Percentiles rank a stretch among this genome's conserved stretches.
phyloP scores from a whole-genome alignment of 2,329 filamentous ascomycete genomes.

The Tothia fuscella region DNA sequence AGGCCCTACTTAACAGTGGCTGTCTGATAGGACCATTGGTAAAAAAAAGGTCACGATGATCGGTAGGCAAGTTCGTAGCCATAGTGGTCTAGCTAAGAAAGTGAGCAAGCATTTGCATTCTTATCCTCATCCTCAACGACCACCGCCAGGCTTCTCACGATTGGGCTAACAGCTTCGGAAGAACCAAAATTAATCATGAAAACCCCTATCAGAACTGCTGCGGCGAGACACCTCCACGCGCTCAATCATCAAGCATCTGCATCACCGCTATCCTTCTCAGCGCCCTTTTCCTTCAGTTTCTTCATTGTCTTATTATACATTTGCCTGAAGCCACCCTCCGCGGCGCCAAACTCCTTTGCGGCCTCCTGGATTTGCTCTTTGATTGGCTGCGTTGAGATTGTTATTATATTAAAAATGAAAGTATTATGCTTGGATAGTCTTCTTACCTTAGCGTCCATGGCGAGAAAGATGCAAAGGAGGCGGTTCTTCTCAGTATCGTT shows the following conservation, averaged over 20 bases:
- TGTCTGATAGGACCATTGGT: too few species aligned
- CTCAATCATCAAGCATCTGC: too few species aligned
- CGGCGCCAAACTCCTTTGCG: constrained; percentile 4
- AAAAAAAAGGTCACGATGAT: too few species aligned
- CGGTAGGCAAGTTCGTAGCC: too few species aligned
- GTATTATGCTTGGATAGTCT: not conserved
- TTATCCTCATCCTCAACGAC: too few species aligned
- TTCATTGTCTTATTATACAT: constrained; percentile 6
- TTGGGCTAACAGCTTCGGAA: too few species aligned
- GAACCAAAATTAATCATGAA: too few species aligned
- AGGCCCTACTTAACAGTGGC: too few species aligned
- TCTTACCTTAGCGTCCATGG: constrained; percentile 1
- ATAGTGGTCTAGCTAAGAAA: too few species aligned
- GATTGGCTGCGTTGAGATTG: not conserved
- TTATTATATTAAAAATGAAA: not conserved
- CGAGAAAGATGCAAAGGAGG: constrained; percentile 2
- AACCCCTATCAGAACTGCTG: not conserved
- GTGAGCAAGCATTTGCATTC: too few species aligned
- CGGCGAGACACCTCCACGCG: too few species aligned
- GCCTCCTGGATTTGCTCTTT: not conserved
- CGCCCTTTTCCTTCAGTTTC: constrained; percentile 7
- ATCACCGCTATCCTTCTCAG: not conserved
- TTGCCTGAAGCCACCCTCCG: constrained; percentile 7
- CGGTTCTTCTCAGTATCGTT: constrained; percentile 9
- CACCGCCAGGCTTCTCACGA: too few species aligned